Evolutionary conservation across 805 yeast genomes (phyloP).

Genomic region (Wickerhamiella domercqiae): DNA sequence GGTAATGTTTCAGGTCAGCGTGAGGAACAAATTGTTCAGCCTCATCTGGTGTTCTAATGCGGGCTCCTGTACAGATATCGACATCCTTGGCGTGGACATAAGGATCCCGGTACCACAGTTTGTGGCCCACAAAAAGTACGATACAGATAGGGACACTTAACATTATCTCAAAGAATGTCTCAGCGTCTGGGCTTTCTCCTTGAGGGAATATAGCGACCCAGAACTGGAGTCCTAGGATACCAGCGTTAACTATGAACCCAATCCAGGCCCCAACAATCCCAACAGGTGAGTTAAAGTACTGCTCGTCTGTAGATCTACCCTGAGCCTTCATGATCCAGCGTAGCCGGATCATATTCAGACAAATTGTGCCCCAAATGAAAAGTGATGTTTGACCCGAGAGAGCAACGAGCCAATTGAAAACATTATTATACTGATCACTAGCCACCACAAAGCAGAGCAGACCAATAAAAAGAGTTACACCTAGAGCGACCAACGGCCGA

Average conservation of each 20-base stretch:
- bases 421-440: slow-evolving; percentile 32
- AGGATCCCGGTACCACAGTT: slow-evolving; percentile 22
- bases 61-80: slow-evolving; percentile 16
- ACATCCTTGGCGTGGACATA: slow-evolving; percentile 7
- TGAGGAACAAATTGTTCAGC: slow-evolving; percentile 15
- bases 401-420: slow-evolving; percentile 61
- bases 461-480: slow-evolving; percentile 33
- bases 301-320: slow-evolving; percentile 55
- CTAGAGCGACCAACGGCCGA: slow-evolving; percentile 61
- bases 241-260: slow-evolving; percentile 41
- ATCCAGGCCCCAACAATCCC: slow-evolving; percentile 56
- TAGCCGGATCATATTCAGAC: slow-evolving; percentile 52
- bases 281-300: slow-evolving; percentile 49
- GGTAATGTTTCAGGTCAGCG: neutral
- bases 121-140: slow-evolving; percentile 36
- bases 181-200: slow-evolving; percentile 26
- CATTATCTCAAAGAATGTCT: slow-evolving; percentile 37
- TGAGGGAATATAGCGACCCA: slow-evolving; percentile 70
- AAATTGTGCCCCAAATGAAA: slow-evolving; percentile 65
- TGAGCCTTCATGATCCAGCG: slow-evolving; percentile 45
- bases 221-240: slow-evolving; percentile 62
- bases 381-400: slow-evolving; percentile 60
- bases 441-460: slow-evolving; percentile 47
- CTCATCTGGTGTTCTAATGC: slow-evolving; percentile 11
- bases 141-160: slow-evolving; percentile 31